phyloP scores from a whole-genome alignment of 2,329 filamentous ascomycete species.

The Scytalidium lignicola region DNA sequence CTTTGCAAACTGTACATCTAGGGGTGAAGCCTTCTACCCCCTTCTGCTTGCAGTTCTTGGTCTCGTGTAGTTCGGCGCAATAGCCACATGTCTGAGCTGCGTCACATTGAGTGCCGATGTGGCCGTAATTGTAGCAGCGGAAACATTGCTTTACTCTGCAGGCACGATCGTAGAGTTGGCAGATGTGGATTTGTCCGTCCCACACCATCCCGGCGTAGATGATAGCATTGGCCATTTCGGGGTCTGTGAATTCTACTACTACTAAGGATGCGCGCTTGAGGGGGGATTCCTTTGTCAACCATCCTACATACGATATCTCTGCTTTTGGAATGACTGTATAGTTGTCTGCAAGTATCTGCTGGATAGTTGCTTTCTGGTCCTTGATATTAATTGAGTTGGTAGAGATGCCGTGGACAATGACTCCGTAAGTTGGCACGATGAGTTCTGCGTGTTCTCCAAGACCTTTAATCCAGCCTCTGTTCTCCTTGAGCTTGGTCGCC shows the following conservation, averaged over 20 bases:
- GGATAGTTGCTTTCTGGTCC: conserved; percentile 18
- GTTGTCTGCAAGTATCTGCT: conserved; percentile 25
- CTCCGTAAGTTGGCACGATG: conserved; percentile 18
- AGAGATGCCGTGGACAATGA: conserved; percentile 22
- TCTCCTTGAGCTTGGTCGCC: conserved; percentile 9
- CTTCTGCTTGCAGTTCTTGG: no score
- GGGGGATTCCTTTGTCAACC: conserved; percentile 17
- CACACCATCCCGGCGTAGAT: conserved; percentile 22
- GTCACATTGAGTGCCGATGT: no score
- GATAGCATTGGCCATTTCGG: conserved; percentile 20
- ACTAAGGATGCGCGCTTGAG: conserved; percentile 20
- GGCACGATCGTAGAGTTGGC: no score
- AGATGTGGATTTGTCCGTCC: no score
- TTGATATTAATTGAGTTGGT: conserved; percentile 25
- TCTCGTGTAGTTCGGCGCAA: no score
- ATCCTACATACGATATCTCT: conserved; percentile 23
- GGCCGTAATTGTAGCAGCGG: no score
- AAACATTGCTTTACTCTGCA: no score
- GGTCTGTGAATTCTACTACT: conserved; percentile 22
- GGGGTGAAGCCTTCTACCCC: no score
- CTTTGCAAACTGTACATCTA: no score
- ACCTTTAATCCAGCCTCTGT: conserved; percentile 14
- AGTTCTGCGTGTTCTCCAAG: conserved; percentile 15
- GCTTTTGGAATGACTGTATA: conserved; percentile 17
- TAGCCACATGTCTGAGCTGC: no score